Base-by-base conservation (phyloP, 495 filamentous ascomycete genomes). In the Neurospora sp. region DNA sequence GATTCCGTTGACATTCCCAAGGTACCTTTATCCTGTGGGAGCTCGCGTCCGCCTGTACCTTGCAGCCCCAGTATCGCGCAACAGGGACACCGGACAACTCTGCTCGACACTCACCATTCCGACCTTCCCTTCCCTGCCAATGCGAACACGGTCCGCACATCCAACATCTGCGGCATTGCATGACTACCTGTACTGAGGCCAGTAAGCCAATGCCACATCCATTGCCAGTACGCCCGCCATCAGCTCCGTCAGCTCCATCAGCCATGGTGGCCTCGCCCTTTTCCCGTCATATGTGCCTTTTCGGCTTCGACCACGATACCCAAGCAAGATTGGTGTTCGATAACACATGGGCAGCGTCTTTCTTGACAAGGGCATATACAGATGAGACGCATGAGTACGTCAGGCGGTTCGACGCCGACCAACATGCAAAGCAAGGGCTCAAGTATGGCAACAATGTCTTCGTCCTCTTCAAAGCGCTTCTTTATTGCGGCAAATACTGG, bases 391-490 rank as follows among this genome's bases (percentile, higher is more conserved):
- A 70, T n/a, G 37, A 41, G 44, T 14, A 14, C 4, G 68, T 40
- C 69, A 40, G 7, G 39, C n/a, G 39, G 16, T 39, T 73, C 42
- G 68, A 68, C 4, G 11, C 38, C 20, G 71, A 66, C n/a, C 27
- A 48, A 27, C 18, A 69, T 20, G 46, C 59, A 18, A 71, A 48
- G 12, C 75, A 77, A n/a, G 76, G 76, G 48, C 69, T 77, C 16
- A 53, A 27, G 46, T 79, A 79, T 68, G 76, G 74, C 18, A 79
- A 79, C 78, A 79, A 79, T 41, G 59, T 79, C 14, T 68, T 59
- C 18, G 76, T 79, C 7, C 75, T 79, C 18, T 78, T 79, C 38
- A 69, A 71, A 5, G 74, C 72, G 20, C 69, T 78, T 7, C 11
- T 75, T 0, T 68, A 76, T 16, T 74, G 71, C 53, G 27, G 61